Evolutionary conservation across 495 filamentous ascomycete genomes (phyloP), one percentile per base, ranked within the genome.

Genomic region (Hyaloscypha bicolor): DNA sequence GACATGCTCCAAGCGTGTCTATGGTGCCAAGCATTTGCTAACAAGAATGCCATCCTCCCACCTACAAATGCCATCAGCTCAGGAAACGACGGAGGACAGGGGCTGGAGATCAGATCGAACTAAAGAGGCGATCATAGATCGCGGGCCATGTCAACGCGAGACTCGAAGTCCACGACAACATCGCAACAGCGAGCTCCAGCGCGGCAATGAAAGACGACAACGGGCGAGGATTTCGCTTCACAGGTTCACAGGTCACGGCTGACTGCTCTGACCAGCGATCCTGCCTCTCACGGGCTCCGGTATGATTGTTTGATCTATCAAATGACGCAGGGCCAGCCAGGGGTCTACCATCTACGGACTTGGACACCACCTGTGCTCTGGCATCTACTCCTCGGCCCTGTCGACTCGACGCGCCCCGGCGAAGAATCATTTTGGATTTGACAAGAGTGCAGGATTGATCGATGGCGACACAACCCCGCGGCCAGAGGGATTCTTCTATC

Each of bases 11-110:
- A 6, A 6, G 29, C 66, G 22, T 22, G 30, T 62, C 35, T 30
- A 39, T 55, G 51, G 55, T 45, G 12, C 37, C 61, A 61, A 64
- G 42, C 52, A 30, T 14, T 33, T 12, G 31, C 61, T 55, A 69
- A 56, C 51, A 31, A 56, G 29, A 52, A 56, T 56, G 53, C 29
- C 29, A 29, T 56, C 25, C 25, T 25, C 25, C 25, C 25, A 25
- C 25, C 56, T 33, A 9, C 31, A 62, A 65, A 69, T 65, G 31
- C 62, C 67, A 69, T 69, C 31, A 48, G 33, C 59, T 33, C 67
- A 29, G 58, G 45, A 60, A 60, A 30, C 61, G 25, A 29, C 66
- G 66, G 33, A 48, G 66, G 33, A 32, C 68, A 66, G 52, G 63
- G 56, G 63, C 48, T 6, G 29, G 42, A 14, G 25, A 3, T 59